Conservation (phyloP, 2,329 filamentous ascomycete species). For the Colletotrichum kahawae region DNA sequence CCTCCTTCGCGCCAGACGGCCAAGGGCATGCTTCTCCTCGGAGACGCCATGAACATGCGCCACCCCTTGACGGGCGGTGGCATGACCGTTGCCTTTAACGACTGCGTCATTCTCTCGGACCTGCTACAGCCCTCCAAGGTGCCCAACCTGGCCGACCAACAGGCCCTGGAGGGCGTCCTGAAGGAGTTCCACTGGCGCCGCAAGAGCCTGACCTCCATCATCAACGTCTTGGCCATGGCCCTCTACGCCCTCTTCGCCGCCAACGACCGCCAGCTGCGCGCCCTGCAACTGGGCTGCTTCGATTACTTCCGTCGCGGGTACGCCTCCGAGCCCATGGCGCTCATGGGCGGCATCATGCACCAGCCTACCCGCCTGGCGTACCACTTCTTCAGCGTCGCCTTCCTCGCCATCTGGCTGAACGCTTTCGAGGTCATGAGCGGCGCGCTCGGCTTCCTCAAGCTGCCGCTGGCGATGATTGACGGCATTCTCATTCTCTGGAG, state of each 20-base stretch:
- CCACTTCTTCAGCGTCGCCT: conserved; percentile 94
- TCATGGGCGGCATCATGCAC: conserved; percentile 82
- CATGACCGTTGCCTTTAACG: conserved; percentile 97
- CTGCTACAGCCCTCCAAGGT: conserved; percentile 74
- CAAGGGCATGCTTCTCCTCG: conserved; percentile 78
- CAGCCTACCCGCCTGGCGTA: conserved; percentile 80
- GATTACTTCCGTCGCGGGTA: conserved; percentile 82
- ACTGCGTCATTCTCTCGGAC: conserved; percentile 78
- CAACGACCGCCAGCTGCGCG: conserved; percentile 75
- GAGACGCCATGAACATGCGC: conserved; percentile 99
- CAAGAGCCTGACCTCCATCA: conserved; percentile 82
- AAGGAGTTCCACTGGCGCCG: conserved; percentile 83
- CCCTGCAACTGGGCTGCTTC: conserved; percentile 90
- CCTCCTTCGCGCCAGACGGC: conserved; percentile 68
- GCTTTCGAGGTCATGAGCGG: conserved; percentile 43
- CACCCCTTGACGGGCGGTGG: conserved; percentile 96
- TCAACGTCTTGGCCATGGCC: conserved; percentile 97
- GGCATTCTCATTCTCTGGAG: conserved; percentile 77
- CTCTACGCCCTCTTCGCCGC: conserved; percentile 92
- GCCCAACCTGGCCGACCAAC: conserved; percentile 71
- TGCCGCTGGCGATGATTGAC: conserved; percentile 70
- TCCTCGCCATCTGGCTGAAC: conserved; percentile 80
- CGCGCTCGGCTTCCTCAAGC: conserved; percentile 57
- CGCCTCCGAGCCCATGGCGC: conserved; percentile 78
- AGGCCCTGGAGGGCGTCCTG: conserved; percentile 72